Conservation (phyloP, 1,139 yeast species). For the Meyerozyma smithsonii region DNA sequence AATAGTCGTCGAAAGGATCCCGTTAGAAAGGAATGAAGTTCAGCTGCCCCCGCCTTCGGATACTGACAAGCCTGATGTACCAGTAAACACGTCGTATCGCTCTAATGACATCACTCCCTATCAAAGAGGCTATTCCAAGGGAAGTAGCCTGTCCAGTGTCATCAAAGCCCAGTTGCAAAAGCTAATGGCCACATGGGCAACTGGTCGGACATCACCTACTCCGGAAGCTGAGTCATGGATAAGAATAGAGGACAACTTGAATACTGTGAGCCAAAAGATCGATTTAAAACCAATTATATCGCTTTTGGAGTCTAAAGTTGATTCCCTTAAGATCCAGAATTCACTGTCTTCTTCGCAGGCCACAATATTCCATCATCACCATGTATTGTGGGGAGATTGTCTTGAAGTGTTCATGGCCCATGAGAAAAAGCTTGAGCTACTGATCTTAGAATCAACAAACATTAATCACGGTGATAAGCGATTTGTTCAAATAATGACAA, state of each 20-base stretch:
- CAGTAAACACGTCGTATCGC: conserved; percentile 15
- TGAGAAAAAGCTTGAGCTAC: conserved; percentile 22
- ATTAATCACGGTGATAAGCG: background rate
- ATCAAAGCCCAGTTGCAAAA: conserved; percentile 19
- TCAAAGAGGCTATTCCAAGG: conserved; percentile 32
- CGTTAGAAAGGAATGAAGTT: background rate
- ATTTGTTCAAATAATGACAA: background rate
- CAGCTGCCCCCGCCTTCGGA: no score
- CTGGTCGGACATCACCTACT: background rate
- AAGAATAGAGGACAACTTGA: conserved; percentile 28
- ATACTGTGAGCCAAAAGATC: conserved; percentile 29
- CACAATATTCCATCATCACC: conserved; percentile 25
- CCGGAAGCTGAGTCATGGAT: background rate
- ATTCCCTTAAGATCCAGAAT: conserved; percentile 18
- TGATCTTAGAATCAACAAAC: conserved; percentile 13
- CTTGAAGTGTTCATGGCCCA: conserved; percentile 24
- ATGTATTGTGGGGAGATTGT: conserved; percentile 35
- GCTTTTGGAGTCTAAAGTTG: conserved; percentile 25
- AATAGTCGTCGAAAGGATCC: background rate
- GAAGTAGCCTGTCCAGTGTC: conserved; percentile 24
- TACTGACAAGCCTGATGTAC: no score
- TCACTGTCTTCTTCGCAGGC: conserved; percentile 23
- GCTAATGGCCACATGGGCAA: conserved; percentile 5
- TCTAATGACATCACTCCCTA: conserved; percentile 29
- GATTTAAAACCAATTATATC: conserved; percentile 32